These are phyloP conservation scores for Claviceps monticola DNA, from an alignment of 2,329 filamentous ascomycete species.

Conservation along the genomic window DNA sequence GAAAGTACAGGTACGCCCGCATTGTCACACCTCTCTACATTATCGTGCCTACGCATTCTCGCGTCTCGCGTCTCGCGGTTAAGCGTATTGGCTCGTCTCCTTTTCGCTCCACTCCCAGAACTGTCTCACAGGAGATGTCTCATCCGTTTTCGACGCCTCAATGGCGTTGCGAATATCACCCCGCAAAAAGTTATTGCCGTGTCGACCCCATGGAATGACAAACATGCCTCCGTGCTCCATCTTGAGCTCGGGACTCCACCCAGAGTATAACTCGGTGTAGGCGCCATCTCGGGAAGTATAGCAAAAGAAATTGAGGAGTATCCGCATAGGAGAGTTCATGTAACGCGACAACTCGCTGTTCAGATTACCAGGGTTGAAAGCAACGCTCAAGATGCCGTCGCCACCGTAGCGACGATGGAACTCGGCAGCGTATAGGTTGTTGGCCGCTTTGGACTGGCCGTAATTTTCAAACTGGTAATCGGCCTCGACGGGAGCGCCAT, in stretches of 20 bases:
- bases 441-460: slow-evolving; percentile 17
- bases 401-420: slow-evolving; percentile 14
- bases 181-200: slow-evolving; percentile 1
- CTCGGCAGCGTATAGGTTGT: slow-evolving; percentile 19
- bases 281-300: slow-evolving; percentile 24
- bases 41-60: not conserved
- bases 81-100: slow-evolving; percentile 3
- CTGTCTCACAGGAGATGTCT: not conserved
- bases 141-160: slow-evolving; percentile 1
- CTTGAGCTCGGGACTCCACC: slow-evolving; percentile 28
- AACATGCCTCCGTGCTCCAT: slow-evolving; percentile 11
- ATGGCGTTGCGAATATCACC: slow-evolving; percentile 2
- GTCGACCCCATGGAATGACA: slow-evolving; percentile 5
- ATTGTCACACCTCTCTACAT: not conserved
- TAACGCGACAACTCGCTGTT: slow-evolving; percentile 22
- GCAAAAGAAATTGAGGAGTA: slow-evolving; percentile 11
- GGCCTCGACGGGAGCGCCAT: not conserved
- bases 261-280: slow-evolving; percentile 34
- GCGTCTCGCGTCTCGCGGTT: too few relatives aligned
- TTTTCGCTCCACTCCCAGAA: slow-evolving; percentile 6
- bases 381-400: slow-evolving; percentile 17
- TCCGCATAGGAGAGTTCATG: slow-evolving; percentile 8
- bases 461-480: not conserved
- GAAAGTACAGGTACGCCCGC: too few relatives aligned
- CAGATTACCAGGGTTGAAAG: slow-evolving; percentile 27